A percentile compares a stretch with the other conserved stretches of the same genome.
phyloP scores from a whole-genome alignment of 108 stramenopile species.

The Heterococcus sp. region DNA sequence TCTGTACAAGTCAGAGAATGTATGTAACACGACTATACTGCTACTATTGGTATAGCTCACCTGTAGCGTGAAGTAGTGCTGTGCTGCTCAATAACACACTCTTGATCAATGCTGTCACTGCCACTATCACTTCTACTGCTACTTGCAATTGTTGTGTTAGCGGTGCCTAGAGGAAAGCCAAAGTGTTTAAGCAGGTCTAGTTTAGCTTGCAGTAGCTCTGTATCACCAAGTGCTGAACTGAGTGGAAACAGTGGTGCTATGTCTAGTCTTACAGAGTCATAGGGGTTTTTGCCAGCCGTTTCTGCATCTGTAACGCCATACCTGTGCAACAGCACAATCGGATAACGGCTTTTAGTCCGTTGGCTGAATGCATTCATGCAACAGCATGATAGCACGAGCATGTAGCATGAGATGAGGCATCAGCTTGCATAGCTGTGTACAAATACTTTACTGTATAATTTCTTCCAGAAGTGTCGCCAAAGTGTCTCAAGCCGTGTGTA shows the following conservation, averaged over 20 bases:
- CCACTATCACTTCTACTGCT: neutral
- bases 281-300: neutral
- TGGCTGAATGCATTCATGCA: neutral
- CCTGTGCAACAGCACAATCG: neutral
- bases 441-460: neutral
- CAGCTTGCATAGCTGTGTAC: neutral
- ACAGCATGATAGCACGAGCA: neutral
- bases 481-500: neutral
- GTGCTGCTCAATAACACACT: neutral
- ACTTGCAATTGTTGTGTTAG: neutral
- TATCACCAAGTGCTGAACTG: neutral
- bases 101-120: neutral
- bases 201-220: neutral
- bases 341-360: neutral
- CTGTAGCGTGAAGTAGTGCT: neutral
- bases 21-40: neutral
- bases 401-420: neutral
- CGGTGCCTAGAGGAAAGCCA: neutral
- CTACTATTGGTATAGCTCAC: neutral
- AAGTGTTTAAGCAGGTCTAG: neutral
- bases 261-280: neutral
- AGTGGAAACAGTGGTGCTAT: neutral
- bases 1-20: too few species aligned
- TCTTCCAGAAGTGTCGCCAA: neutral
- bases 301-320: neutral